phyloP scores from a whole-genome alignment of 495 filamentous ascomycete species.

The Lasiosphaeria miniovina region DNA sequence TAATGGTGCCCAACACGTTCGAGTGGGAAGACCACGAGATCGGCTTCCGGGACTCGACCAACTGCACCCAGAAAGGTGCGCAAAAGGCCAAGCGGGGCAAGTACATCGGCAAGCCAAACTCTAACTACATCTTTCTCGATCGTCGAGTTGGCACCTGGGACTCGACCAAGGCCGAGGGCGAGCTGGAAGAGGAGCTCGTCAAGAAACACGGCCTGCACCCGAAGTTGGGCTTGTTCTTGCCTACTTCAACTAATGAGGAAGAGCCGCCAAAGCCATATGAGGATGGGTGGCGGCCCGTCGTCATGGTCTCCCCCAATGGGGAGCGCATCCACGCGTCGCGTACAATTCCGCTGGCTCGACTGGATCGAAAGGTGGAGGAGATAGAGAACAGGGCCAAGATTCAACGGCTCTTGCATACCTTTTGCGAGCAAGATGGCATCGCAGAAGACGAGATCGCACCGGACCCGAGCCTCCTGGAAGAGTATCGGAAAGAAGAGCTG shows the following conservation, averaged over 20 bases:
- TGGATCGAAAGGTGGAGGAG: conserved; percentile 26
- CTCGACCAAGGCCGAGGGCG: conserved; percentile 35
- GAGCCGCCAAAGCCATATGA: conserved; percentile 32
- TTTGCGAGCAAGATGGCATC: conserved; percentile 35
- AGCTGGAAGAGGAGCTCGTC: conserved; percentile 40
- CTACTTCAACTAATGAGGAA: conserved; percentile 35
- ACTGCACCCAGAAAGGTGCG: conserved; percentile 39
- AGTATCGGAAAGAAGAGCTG: conserved; percentile 25
- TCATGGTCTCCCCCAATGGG: conserved; percentile 33
- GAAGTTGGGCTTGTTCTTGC: conserved; percentile 38
- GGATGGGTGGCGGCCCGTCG: conserved; percentile 35
- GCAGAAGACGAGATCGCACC: conserved; percentile 33
- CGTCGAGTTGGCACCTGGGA: conserved; percentile 42
- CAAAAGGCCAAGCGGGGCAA: conserved; percentile 39
- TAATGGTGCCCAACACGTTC: conserved; percentile 39
- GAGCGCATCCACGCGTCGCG: conserved; percentile 39
- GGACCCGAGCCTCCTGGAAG: conserved; percentile 30
- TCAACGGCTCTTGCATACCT: conserved; percentile 17
- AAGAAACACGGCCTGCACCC: conserved; percentile 45
- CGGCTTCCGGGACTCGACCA: conserved; percentile 50
- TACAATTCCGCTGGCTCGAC: conserved; percentile 32
- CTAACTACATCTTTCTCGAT: conserved; percentile 42
- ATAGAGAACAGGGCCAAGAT: conserved; percentile 22
- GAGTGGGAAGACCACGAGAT: conserved; percentile 43
- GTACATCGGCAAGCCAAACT: conserved; percentile 39